A percentile compares a stretch with the other conserved stretches of the same genome.
Evolutionary conservation across 306 rosid species (phyloP).

Genomic region (Cucumis sativus): DNA sequence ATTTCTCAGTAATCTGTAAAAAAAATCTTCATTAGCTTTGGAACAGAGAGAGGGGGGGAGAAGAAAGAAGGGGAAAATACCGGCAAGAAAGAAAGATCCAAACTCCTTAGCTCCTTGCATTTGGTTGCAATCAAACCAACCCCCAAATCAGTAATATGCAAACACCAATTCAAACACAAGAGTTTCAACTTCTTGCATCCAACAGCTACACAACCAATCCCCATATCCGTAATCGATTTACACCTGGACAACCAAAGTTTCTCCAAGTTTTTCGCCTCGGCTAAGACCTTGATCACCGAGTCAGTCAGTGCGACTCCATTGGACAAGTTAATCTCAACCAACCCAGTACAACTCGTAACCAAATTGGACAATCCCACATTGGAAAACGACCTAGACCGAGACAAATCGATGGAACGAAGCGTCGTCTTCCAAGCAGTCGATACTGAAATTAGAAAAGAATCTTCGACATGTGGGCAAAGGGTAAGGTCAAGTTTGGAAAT

Average conservation of each 20-base stretch:
- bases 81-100: conserved; percentile 81
- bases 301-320: conserved; percentile 62
- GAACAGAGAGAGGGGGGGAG: neutral
- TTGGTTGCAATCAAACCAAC: conserved; percentile 68
- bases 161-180: conserved; percentile 66
- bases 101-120: conserved; percentile 48
- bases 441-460: conserved; percentile 19
- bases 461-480: conserved; percentile 51
- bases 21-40: neutral
- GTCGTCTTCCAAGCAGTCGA: conserved; percentile 28
- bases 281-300: conserved; percentile 44
- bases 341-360: conserved; percentile 20
- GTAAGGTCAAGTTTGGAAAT: conserved; percentile 45
- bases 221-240: conserved; percentile 59
- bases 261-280: conserved; percentile 59
- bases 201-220: conserved; percentile 78
- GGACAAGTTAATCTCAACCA: conserved; percentile 67
- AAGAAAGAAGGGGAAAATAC: conserved; percentile 11
- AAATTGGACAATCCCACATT: conserved; percentile 30
- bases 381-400: conserved; percentile 49
- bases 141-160: conserved; percentile 73
- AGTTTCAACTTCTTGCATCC: conserved; percentile 61
- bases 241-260: conserved; percentile 63
- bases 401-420: conserved; percentile 45
- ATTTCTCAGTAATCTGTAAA: conserved; percentile 33